phyloP scores from a whole-genome alignment of 1,284 basidiomycete species.

The Dichomitus squalens region DNA sequence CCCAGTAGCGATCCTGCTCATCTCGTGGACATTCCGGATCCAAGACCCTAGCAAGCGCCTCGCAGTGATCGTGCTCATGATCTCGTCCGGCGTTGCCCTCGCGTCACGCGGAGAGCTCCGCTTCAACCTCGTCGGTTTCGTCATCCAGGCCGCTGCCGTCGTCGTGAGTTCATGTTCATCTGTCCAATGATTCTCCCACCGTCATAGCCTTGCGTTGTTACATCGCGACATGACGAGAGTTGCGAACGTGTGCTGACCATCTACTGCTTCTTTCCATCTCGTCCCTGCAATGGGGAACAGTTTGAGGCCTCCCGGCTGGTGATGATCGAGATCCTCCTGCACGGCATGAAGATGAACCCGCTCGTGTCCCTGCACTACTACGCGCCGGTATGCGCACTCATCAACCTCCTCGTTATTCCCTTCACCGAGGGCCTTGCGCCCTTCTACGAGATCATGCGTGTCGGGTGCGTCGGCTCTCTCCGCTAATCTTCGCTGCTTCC shows the following conservation, averaged over 20 bases:
- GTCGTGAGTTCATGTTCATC: conserved; percentile 40
- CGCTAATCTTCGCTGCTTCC: background rate
- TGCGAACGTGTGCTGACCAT: background rate
- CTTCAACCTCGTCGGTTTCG: conserved; percentile 88
- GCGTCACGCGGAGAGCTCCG: conserved; percentile 86
- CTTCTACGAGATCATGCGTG: conserved; percentile 71
- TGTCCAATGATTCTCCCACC: background rate
- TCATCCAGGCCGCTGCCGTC: conserved; percentile 83
- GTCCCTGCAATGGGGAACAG: conserved; percentile 34
- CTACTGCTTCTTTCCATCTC: background rate
- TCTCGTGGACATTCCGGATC: conserved; percentile 89
- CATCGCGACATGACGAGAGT: background rate
- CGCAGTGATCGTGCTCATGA: conserved; percentile 87
- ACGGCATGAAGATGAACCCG: conserved; percentile 97
- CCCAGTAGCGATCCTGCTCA: conserved; percentile 95
- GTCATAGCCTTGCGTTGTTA: background rate
- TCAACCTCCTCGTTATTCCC: conserved; percentile 85
- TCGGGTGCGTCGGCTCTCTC: conserved; percentile 44
- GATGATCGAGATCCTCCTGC: conserved; percentile 95
- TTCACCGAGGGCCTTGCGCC: conserved; percentile 91
- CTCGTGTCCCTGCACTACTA: conserved; percentile 96
- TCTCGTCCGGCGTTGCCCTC: conserved; percentile 88
- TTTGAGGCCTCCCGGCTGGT: conserved; percentile 92
- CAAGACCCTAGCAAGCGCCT: conserved; percentile 87
- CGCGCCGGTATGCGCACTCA: conserved; percentile 91